Conservation (phyloP, 805 yeast species). For the Wickerhamiella allomyrinae region DNA sequence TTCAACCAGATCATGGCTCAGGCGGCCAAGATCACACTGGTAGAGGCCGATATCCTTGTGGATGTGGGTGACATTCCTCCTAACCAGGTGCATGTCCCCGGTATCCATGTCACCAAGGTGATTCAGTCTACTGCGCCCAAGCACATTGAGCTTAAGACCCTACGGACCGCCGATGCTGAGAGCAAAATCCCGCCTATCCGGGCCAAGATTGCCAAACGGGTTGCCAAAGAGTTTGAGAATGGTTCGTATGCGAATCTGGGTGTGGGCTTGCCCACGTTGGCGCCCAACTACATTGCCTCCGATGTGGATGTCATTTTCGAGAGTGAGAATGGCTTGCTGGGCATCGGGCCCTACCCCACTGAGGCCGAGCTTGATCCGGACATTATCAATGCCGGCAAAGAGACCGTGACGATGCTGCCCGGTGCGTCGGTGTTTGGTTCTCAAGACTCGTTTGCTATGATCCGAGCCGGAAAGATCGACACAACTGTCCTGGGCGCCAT, state of each 20-base stretch:
- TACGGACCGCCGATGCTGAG: slow-evolving; percentile 2
- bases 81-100: slow-evolving; percentile 34
- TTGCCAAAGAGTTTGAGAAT: slow-evolving; percentile 32
- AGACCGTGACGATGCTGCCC: slow-evolving; percentile 32
- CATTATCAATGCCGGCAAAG: slow-evolving; percentile 38
- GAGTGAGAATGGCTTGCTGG: slow-evolving; percentile 37
- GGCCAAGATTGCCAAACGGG: slow-evolving; percentile 30
- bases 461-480: slow-evolving; percentile 33
- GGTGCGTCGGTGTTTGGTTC: slow-evolving; percentile 39
- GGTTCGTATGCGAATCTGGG: slow-evolving; percentile 35
- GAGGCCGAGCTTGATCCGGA: slow-evolving; percentile 35
- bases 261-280: slow-evolving; percentile 38
- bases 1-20: slow-evolving; percentile 34
- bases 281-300: slow-evolving; percentile 29
- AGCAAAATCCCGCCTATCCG: slow-evolving; percentile 14
- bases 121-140: slow-evolving; percentile 32
- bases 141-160: slow-evolving; percentile 26
- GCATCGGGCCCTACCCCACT: slow-evolving; percentile 35
- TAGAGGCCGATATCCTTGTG: slow-evolving; percentile 38
- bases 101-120: slow-evolving; percentile 30
- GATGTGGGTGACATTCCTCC: slow-evolving; percentile 33
- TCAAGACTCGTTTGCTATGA: slow-evolving; percentile 38
- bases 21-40: slow-evolving; percentile 33
- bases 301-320: slow-evolving; percentile 30
- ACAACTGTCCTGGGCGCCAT: slow-evolving; percentile 35